Conservation (phyloP, 768 basidiomycete genomes). For the Termitomyces sp. region DNA sequence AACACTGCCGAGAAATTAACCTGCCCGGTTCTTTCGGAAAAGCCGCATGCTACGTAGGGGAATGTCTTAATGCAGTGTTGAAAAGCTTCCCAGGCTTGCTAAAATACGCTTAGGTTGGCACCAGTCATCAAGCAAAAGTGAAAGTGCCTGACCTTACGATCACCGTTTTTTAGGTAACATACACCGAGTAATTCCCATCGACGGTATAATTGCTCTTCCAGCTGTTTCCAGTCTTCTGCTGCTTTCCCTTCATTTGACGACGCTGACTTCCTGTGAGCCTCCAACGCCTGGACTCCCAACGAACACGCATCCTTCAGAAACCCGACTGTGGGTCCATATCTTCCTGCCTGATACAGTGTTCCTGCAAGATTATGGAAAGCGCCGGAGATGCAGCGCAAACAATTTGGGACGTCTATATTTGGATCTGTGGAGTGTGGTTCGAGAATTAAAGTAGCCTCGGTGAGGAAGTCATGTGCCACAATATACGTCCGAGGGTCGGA, state of each 20-base stretch:
- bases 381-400: conserved; percentile 64
- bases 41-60: conserved; percentile 40
- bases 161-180: conserved; percentile 72
- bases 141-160: conserved; percentile 53
- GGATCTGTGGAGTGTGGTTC: conserved; percentile 15
- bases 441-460: conserved; percentile 33
- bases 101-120: conserved; percentile 2
- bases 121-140: neutral
- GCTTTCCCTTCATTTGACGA: conserved; percentile 12
- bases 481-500: conserved; percentile 42
- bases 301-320: conserved; percentile 62
- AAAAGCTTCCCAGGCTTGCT: conserved; percentile 63
- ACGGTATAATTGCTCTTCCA: conserved; percentile 61
- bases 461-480: conserved; percentile 40
- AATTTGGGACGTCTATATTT: conserved; percentile 41
- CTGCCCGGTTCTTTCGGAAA: conserved; percentile 29
- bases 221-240: conserved; percentile 46
- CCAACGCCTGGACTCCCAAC: conserved; percentile 45
- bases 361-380: conserved; percentile 68
- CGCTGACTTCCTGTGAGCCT: conserved; percentile 15
- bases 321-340: conserved; percentile 57
- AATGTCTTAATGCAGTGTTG: conserved; percentile 45
- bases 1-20: conserved; percentile 29
- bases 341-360: conserved; percentile 59
- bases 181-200: conserved; percentile 81